These are phyloP conservation scores for Fusarium duplospermum DNA, from an alignment of 2,329 filamentous ascomycete species.

Conservation along the genomic window DNA sequence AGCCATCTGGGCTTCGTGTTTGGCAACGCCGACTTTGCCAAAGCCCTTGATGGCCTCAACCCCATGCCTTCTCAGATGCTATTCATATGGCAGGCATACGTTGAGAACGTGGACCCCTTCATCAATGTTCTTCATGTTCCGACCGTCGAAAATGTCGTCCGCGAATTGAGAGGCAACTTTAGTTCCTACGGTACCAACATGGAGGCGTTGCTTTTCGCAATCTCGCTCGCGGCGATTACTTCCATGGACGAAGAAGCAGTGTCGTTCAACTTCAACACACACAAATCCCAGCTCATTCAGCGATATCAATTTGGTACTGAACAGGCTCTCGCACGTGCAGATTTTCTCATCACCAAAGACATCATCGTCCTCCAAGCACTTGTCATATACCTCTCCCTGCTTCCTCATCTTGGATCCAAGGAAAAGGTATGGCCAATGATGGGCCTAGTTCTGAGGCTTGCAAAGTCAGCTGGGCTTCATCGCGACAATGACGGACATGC, in stretches of 20 bases:
- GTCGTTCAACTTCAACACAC: constrained; percentile 23
- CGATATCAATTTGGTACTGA: constrained; percentile 40
- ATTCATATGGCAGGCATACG: constrained; percentile 47
- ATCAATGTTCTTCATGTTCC: constrained; percentile 46
- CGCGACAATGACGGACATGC: background rate
- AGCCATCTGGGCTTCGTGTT: constrained; percentile 37
- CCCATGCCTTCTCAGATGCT: constrained; percentile 45
- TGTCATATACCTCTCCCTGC: constrained; percentile 41
- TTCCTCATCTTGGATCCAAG: constrained; percentile 32
- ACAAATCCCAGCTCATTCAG: constrained; percentile 30
- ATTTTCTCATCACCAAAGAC: constrained; percentile 39
- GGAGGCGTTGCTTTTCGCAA: constrained; percentile 43
- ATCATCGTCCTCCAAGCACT: constrained; percentile 42
- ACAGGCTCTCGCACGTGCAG: constrained; percentile 38
- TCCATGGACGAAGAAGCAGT: constrained; percentile 41
- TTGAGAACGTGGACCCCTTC: constrained; percentile 47
- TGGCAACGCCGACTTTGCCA: constrained; percentile 14
- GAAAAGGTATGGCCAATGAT: constrained; percentile 42
- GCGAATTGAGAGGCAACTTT: constrained; percentile 32
- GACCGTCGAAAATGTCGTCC: constrained; percentile 32
- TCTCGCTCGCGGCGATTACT: constrained; percentile 43
- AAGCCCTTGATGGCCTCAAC: constrained; percentile 29
- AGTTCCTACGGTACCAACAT: constrained; percentile 24
- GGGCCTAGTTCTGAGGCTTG: constrained; percentile 40
- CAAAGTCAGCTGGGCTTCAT: constrained; percentile 37